Evolutionary conservation across 2,329 filamentous ascomycete genomes (phyloP), one percentile per base, ranked within the genome.

Genomic region (Xylariaceae sp.): DNA sequence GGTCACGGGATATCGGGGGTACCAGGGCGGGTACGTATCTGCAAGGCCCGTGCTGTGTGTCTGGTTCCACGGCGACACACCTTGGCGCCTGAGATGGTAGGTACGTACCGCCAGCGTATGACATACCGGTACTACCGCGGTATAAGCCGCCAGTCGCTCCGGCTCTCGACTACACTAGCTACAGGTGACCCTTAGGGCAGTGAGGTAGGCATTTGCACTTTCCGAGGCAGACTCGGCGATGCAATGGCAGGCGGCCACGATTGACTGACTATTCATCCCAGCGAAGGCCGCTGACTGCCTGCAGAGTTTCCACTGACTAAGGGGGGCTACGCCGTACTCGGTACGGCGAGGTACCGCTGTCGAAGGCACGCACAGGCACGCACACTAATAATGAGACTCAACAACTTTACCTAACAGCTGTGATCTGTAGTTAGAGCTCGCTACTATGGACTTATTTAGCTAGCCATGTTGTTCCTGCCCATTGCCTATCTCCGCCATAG

Each of bases 191-290:
- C 32, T 34, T 34, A 15, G 13, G 32, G 32, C 13, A 15, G 32
- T 34, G 6, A 47, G 16, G 10, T 37, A 37, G 30, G 44, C 32
- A 30, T 1, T 18, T 16, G n/a, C 36, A 37, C 36, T 37, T 16
- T 15, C n/a, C 6, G 15, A 43, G 21, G 16, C 12, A 30, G 16
- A 12, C 26, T 15, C 15, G 32, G 32, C 34, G 32, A 53, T 45
- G 47, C 51, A 57, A 54, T 57, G 30, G n/a, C 4, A 43, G n/a
- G 36, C 36, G 26, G 51, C 55, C 55, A 57, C 55, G 49, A 55
- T 47, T 34, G 18, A 49, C 45, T 50, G 21, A 47, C 46, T 49
- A 30, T 46, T 34, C n/a, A 34, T 30, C 15, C 5, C 26, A 26
- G 32, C 47, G 32, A 50, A n/a, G 46, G 29, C 50, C 22, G 43